Base-by-base conservation (phyloP, 208 protist species). In the Vickermania spadyakhi region DNA sequence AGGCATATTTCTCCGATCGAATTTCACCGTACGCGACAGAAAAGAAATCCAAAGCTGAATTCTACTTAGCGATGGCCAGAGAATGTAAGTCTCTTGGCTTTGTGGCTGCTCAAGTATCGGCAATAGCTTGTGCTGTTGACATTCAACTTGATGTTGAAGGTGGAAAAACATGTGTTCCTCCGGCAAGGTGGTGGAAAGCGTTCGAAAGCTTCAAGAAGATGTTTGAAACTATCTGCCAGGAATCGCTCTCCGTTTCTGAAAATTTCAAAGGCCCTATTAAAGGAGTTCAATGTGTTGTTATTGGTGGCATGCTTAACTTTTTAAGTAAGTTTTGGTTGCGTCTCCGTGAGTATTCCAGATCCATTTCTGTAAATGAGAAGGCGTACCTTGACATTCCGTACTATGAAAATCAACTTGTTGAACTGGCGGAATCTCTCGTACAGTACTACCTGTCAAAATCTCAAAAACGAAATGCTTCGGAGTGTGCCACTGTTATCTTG, bases 341-440 rank as follows among this genome's bases (percentile, higher is more conserved):
- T 68, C 76, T 7, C 84, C 85, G 66, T 80, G 78, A 30, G 71
- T 78, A 31, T 52, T 63, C 54, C 68, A 60, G 31, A 56, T 58
- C 53, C 53, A 54, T 41, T 74, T 22, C 51, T 11, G 26, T 55
- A 22, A 55, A 27, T 55, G 13, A 70, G 31, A 29, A 31, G 31
- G 70, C 79, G 30, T 86, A 90, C 66, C 69, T 86, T 31, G 72
- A 71, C 52, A 56, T 89, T 14, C 73, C 83, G 52, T 58, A 73
- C 23, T 71, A 73, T 42, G 81, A 94, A 61, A 91, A 94, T 61
- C 56, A 68, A 5, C 72, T 94, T 49, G 81, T 77, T 23, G 77
- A 73, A 31, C 59, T 94, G 13, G 63, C 77, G 13, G 84, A 90
- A 45, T 31, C 59, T 22, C 55, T 81, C 25, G 62, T 91, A 52